Evolutionary conservation across 306 rosid species (phyloP), one percentile per base, ranked within the genome.

Genomic region (Potentilla sterilis): DNA sequence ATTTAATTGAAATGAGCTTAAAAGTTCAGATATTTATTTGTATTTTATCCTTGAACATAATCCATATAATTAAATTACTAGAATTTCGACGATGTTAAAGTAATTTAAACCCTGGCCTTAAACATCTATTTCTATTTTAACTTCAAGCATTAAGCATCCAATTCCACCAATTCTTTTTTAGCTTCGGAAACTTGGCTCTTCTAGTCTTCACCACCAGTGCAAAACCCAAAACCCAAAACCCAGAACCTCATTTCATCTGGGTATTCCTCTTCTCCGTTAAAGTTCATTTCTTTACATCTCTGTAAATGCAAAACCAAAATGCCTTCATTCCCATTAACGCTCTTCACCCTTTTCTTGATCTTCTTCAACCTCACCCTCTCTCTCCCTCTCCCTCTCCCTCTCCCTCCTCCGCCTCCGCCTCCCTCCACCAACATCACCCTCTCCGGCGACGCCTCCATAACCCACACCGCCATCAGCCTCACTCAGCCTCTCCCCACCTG

Each of bases 391-490:
- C 40, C 24, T 70, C 83, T 4, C 72, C 49, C 32, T 80, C 90
- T 18, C 6, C 40, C 75, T 70, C 88, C 74, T 75, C 72, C 78
- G 70, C 77, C 69, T 75, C 72, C 80, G 68, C 78, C 70, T 11
- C 24, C 62, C 0, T 67, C 79, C 21, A 86, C 86, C 49, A 89
- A 88, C 70, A 55, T 94, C 66, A 91, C 97, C 43, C 90, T 94
- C 85, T 87, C 71, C 9, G 93, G 93, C 10, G 96, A 93, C 54
- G 97, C 98, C 37, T 84, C 69, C 57, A 81, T 84, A 85, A 59
- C 68, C 18, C 78, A 86, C 78, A 77, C 74, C 48, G 72, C 90
- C 79, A 86, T 93, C 40, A 57, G 77, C 35, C 98, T 93, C 74
- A 86, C 98, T 66, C 86, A 83, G 58, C 84, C 85, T 61, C 83